Conservation (phyloP, 2,329 filamentous ascomycete species). For the Didymella keratinophila region DNA sequence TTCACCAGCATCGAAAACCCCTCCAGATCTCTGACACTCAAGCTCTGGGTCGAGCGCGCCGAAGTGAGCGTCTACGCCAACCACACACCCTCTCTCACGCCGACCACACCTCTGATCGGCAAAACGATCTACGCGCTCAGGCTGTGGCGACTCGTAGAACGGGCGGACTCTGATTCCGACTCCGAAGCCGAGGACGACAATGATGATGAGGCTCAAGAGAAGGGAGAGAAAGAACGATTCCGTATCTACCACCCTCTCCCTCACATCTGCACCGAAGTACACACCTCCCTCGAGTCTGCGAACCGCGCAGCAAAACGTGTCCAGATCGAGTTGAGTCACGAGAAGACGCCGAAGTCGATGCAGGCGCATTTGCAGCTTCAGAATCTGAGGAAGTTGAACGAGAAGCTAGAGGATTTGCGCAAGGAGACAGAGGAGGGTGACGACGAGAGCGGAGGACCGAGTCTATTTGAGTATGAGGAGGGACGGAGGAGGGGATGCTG, state of each 20-base stretch:
- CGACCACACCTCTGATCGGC: conserved; percentile 15
- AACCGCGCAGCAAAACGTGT: conserved; percentile 38
- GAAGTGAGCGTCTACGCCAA: conserved; percentile 24
- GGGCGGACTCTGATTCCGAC: neutral
- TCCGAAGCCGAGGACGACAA: neutral
- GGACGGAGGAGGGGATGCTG: conserved; percentile 27
- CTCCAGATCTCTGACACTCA: conserved; percentile 16
- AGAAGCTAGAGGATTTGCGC: conserved; percentile 23
- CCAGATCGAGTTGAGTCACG: conserved; percentile 38
- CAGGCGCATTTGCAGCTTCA: conserved; percentile 28
- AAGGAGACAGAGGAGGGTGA: neutral
- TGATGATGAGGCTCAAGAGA: neutral
- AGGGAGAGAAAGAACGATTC: neutral
- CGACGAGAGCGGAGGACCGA: neutral
- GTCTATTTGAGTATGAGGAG: neutral
- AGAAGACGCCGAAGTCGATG: conserved; percentile 17
- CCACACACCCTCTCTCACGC: neutral
- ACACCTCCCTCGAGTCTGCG: conserved; percentile 34
- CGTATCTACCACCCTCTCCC: conserved; percentile 24
- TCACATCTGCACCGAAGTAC: conserved; percentile 25
- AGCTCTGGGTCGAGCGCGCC: conserved; percentile 32
- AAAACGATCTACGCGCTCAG: conserved; percentile 35
- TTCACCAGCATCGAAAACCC: conserved; percentile 25
- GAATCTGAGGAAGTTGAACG: conserved; percentile 23
- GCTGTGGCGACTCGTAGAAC: conserved; percentile 27